These are phyloP conservation scores for Mycosphaerella arachidis DNA, from an alignment of 2,329 filamentous ascomycete genomes.

Conservation along the genomic window DNA sequence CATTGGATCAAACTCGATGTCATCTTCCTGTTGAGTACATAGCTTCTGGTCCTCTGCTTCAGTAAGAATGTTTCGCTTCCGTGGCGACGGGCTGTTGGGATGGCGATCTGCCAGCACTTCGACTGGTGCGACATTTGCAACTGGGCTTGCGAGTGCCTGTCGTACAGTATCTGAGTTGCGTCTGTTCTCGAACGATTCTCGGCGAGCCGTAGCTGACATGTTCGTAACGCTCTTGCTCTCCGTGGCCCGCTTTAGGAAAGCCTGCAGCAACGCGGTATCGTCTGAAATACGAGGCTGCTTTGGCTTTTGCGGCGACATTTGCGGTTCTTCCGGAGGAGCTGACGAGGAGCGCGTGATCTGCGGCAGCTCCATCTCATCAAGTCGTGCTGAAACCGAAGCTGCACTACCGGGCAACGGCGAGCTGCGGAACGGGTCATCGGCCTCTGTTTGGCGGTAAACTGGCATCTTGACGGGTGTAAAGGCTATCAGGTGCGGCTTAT, in stretches of 20 bases:
- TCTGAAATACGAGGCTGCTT: slow-evolving; percentile 37
- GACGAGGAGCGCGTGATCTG: slow-evolving; percentile 22
- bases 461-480: slow-evolving; percentile 28
- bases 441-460: not conserved
- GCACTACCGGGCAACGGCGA: slow-evolving; percentile 12
- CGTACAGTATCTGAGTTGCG: slow-evolving; percentile 46
- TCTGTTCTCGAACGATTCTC: slow-evolving; percentile 43
- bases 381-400: not conserved
- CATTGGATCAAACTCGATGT: slow-evolving; percentile 17
- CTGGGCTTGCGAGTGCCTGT: slow-evolving; percentile 44
- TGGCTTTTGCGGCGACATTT: slow-evolving; percentile 23
- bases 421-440: not conserved
- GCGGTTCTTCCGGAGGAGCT: slow-evolving; percentile 33
- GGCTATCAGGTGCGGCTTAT: slow-evolving; percentile 25
- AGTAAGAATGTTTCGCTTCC: slow-evolving; percentile 21
- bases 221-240: slow-evolving; percentile 38
- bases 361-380: slow-evolving; percentile 4
- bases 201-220: slow-evolving; percentile 30
- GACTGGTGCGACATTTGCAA: slow-evolving; percentile 13
- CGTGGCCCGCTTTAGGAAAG: slow-evolving; percentile 48
- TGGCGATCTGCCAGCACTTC: slow-evolving; percentile 44
- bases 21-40: slow-evolving; percentile 7
- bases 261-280: slow-evolving; percentile 47
- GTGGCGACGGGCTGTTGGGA: slow-evolving; percentile 43
- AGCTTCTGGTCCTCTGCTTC: slow-evolving; percentile 5